Percentiles rank a stretch among this genome's conserved stretches.
These are phyloP conservation scores for Emergomyces pasteurianus DNA, from an alignment of 2,329 filamentous ascomycete genomes.

Conservation along the genomic window DNA sequence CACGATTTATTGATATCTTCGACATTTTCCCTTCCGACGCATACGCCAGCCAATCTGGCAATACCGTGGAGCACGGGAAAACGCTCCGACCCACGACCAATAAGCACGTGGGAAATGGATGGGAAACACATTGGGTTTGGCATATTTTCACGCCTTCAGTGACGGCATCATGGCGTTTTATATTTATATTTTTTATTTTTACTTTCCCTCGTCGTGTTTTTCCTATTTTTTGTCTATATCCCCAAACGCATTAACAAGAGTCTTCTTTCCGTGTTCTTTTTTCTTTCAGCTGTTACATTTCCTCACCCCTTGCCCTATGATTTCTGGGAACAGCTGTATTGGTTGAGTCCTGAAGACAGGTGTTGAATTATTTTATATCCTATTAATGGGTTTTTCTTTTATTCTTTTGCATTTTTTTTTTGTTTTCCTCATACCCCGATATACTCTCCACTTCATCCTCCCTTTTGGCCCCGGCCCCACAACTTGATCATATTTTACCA, in stretches of 20 bases:
- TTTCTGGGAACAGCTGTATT: neutral
- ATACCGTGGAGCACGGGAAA: neutral
- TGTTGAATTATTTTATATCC: slow-evolving; percentile 1
- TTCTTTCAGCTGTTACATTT: neutral
- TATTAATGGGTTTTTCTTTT: neutral
- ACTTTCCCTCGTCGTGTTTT: neutral
- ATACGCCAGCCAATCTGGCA: neutral
- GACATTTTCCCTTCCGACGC: neutral
- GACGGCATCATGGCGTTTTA: slow-evolving; percentile 1
- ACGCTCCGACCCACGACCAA: neutral
- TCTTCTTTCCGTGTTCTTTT: neutral
- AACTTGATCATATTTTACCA: neutral
- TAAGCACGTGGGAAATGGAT: neutral
- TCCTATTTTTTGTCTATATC: neutral
- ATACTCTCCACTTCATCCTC: neutral
- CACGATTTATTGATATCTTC: neutral
- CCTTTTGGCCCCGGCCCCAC: neutral
- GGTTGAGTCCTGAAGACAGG: neutral
- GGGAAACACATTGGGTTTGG: neutral
- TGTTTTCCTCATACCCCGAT: slow-evolving; percentile 3
- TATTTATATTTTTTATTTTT: neutral
- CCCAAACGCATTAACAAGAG: slow-evolving; percentile 1
- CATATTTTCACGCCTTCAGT: neutral
- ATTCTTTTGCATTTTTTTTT: too few relatives aligned
- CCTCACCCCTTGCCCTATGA: neutral